Evolutionary conservation across 352 stramenopile species (phyloP).

Genomic region (Phytophthora citricola): DNA sequence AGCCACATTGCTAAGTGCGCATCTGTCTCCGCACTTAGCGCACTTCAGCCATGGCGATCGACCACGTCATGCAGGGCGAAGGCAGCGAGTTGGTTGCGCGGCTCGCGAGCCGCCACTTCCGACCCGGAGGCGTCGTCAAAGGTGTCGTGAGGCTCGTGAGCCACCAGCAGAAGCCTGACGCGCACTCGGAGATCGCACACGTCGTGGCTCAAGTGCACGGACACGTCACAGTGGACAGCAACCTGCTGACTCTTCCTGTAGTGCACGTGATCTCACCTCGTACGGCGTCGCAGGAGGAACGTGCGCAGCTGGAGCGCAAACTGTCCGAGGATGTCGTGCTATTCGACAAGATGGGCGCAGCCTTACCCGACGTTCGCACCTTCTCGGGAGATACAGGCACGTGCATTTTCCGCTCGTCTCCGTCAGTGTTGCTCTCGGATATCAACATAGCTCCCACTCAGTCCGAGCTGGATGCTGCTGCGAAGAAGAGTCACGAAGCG

Average conservation of each 20-base stretch:
- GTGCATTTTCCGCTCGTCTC: conserved; percentile 63
- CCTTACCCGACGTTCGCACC: conserved; percentile 46
- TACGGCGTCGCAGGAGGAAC: conserved; percentile 27
- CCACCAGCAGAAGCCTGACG: conserved; percentile 29
- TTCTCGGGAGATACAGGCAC: conserved; percentile 66
- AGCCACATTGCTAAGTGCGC: neutral
- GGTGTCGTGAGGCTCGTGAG: conserved; percentile 58
- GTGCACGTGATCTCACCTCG: conserved; percentile 89
- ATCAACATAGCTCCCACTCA: conserved; percentile 58
- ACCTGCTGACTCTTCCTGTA: conserved; percentile 93
- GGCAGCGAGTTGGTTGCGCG: conserved; percentile 39
- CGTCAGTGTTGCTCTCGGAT: conserved; percentile 62
- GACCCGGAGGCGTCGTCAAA: conserved; percentile 59
- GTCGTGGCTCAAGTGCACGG: conserved; percentile 70
- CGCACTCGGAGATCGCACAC: conserved; percentile 49
- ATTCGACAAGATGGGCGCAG: conserved; percentile 33
- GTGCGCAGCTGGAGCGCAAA: conserved; percentile 24
- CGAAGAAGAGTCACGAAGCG: conserved; percentile 6
- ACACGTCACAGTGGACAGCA: conserved; percentile 90
- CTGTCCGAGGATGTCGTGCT: conserved; percentile 30
- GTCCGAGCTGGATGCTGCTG: conserved; percentile 31
- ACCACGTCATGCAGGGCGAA: conserved; percentile 26
- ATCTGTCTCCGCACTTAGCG: neutral
- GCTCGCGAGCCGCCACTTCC: conserved; percentile 59
- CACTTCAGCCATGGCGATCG: conserved; percentile 34